Evolutionary conservation across 2,329 filamentous ascomycete genomes (phyloP).

Genomic region (Claviceps capensis): DNA sequence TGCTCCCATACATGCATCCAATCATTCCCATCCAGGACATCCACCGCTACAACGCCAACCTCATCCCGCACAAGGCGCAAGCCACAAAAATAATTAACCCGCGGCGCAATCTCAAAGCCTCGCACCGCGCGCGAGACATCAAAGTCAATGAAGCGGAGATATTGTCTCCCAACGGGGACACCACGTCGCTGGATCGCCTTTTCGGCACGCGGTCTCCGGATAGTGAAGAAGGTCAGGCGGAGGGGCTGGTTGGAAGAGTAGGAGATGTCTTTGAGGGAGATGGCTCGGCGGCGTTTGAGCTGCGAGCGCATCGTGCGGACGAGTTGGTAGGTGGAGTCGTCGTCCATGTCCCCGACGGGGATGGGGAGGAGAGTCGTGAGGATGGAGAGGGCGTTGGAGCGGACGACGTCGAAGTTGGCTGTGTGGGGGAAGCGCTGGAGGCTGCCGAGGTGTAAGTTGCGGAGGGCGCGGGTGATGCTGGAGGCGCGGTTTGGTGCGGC

Average conservation of each 20-base stretch:
- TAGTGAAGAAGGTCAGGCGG: conserved; percentile 5
- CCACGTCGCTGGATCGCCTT: neutral
- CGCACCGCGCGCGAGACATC: neutral
- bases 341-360: conserved; percentile 4
- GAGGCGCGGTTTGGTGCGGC: neutral
- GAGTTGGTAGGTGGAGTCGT: neutral
- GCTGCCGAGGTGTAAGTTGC: conserved; percentile 5
- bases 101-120: neutral
- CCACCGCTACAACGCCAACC: conserved; percentile 4
- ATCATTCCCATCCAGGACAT: conserved; percentile 4
- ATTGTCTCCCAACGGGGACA: conserved; percentile 4
- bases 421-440: conserved; percentile 5
- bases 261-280: neutral
- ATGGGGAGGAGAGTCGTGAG: conserved; percentile 5
- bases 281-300: conserved; percentile 2
- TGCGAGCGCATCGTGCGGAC: neutral
- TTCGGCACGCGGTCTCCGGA: conserved; percentile 2
- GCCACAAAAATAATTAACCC: neutral
- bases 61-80: conserved; percentile 4
- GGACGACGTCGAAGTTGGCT: conserved; percentile 6
- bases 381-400: conserved; percentile 6
- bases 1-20: conserved; percentile 7
- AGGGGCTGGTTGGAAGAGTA: neutral
- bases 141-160: conserved; percentile 5
- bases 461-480: conserved; percentile 5